Percentiles rank a stretch among this genome's conserved stretches.
Conservation (phyloP, 2,329 filamentous ascomycete species). For the Arthrobotrys sinensis region DNA sequence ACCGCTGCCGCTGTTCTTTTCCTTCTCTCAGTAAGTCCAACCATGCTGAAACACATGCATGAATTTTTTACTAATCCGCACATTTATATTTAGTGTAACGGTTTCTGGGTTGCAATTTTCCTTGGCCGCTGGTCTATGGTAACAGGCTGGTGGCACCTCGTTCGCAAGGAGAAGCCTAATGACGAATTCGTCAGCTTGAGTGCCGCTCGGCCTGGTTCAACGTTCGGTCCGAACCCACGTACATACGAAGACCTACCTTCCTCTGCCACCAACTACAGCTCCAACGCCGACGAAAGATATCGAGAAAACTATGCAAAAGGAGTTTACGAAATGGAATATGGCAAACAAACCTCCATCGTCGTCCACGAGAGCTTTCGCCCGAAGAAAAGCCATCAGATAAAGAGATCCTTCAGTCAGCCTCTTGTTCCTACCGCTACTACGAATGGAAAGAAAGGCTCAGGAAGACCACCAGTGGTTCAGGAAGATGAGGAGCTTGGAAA, state of each 20-base stretch:
- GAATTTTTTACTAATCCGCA: slow-evolving; percentile 41
- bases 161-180: slow-evolving; percentile 71
- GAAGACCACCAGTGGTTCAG: slow-evolving; percentile 30
- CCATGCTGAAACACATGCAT: slow-evolving; percentile 41
- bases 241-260: slow-evolving; percentile 58
- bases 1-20: slow-evolving; percentile 86
- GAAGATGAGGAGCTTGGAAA: slow-evolving; percentile 54
- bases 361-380: slow-evolving; percentile 53
- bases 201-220: slow-evolving; percentile 76
- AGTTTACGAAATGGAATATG: slow-evolving; percentile 57
- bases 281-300: slow-evolving; percentile 32
- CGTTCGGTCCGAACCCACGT: slow-evolving; percentile 70
- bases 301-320: slow-evolving; percentile 44
- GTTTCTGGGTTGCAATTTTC: slow-evolving; percentile 86
- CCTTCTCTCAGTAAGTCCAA: slow-evolving; percentile 79
- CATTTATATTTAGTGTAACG: slow-evolving; percentile 76
- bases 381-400: slow-evolving; percentile 31
- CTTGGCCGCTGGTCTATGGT: slow-evolving; percentile 89
- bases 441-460: slow-evolving; percentile 10
- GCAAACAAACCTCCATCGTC: slow-evolving; percentile 52
- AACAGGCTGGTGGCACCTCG: slow-evolving; percentile 83
- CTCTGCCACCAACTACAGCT: slow-evolving; percentile 53
- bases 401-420: slow-evolving; percentile 35
- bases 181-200: slow-evolving; percentile 92
- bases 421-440: slow-evolving; percentile 1